Evolutionary conservation across 1,284 basidiomycete genomes (phyloP), one percentile per base, ranked within the genome.

Genomic region (Sphagnurus paluster): DNA sequence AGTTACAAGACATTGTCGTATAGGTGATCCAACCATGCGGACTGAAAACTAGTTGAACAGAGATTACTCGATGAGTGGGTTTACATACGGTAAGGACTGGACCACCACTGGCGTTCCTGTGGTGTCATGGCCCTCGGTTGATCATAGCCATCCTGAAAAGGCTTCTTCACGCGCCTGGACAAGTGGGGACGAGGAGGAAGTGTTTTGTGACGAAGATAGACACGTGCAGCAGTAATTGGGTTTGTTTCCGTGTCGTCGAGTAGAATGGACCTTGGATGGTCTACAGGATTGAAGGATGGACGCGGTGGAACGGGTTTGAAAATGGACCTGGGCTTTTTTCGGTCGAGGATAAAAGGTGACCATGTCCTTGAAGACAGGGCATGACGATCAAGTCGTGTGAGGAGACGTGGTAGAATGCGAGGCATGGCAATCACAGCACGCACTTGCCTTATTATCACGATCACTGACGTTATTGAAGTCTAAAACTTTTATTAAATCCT

Each of bases 1-100:
- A 2, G 83, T 81, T 9, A 75, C 46, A 13, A 68, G 50, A 52
- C 85, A 88, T 41, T 60, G 62, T 14, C 87, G 76, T 38, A 86
- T 43, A 3, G 86, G 84, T 24, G 76, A 76, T 2, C 78, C 68
- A 4, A 90, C 62, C 81, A 90, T 89, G 48, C 87, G 75, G 25
- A 90, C 87, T 90, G n/a, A 37, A 21, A 21, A 13, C 21, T 23
- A 40, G 39, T 46, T 42, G 38, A 26, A 24, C 34, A 11, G 21
- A 46, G 40, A 42, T 32, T 23, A 2, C n/a, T 33, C 4, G 13
- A 6, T 5, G 40, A 14, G n/a, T 26, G 42, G 43, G 7, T 14
- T 17, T 29, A 72, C 83, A 56, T 66, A 90, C 87, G 67, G 62
- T 89, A 90, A 39, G 87, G 87, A 58, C 77, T 86, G 4, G 86